Percentiles rank a stretch among this genome's conserved stretches.
phyloP scores from a whole-genome alignment of 2,329 filamentous ascomycete species.

The Myriosclerotinia scirpicola region DNA sequence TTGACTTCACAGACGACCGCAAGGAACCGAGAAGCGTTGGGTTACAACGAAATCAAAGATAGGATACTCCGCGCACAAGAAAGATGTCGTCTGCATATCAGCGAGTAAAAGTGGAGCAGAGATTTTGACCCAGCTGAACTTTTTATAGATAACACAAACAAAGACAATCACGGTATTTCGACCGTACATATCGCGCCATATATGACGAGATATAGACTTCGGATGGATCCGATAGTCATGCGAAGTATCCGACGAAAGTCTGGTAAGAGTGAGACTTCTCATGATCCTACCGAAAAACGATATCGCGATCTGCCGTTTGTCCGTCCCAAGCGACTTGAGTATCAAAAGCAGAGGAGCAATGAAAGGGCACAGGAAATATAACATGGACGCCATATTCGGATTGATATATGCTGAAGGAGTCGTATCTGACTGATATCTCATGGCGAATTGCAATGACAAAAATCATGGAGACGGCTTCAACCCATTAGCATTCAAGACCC shows the following conservation, averaged over 20 bases:
- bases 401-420: rapidly evolving
- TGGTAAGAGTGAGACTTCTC: neutral
- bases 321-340: neutral
- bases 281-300: neutral
- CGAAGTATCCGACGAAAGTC: neutral
- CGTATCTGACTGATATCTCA: neutral
- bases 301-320: neutral
- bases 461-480: neutral
- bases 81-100: neutral
- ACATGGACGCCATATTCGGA: rapidly evolving
- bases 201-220: neutral
- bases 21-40: neutral
- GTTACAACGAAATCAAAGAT: neutral
- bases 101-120: neutral
- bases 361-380: no score
- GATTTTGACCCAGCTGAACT: neutral
- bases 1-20: neutral
- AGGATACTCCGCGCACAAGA: neutral
- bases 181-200: neutral
- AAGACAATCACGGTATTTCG: neutral
- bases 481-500: no score
- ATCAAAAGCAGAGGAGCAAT: neutral
- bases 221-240: no score
- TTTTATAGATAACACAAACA: neutral
- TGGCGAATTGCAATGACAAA: neutral